A percentile compares a stretch with the other conserved stretches of the same genome.
Evolutionary conservation across 106 monocot genomes (phyloP).

Genomic region (Dioscorea alata): DNA sequence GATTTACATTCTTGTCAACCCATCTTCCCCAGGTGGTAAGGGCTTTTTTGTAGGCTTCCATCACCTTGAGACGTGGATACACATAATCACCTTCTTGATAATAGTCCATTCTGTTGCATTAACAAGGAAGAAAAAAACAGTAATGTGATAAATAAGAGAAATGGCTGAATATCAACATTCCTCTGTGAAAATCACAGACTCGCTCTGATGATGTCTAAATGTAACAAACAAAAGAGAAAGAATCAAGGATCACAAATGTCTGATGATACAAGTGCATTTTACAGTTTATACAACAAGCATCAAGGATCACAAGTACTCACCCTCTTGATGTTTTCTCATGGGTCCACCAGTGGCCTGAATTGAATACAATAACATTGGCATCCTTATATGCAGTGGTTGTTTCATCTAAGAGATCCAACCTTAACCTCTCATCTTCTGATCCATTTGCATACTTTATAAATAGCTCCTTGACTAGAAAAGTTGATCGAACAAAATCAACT

Average conservation of each 20-base stretch:
- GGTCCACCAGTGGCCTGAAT: constrained; percentile 99
- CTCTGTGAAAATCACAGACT: too few relatives aligned
- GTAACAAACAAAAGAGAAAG: too few relatives aligned
- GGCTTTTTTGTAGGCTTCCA: constrained; percentile 78
- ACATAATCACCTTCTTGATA: constrained; percentile 91
- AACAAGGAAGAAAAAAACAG: constrained; percentile 3
- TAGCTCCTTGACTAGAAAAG: constrained; percentile 74
- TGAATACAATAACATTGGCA: constrained; percentile 83
- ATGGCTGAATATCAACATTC: too few relatives aligned
- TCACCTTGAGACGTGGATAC: constrained; percentile 55
- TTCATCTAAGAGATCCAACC: constrained; percentile 74
- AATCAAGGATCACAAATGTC: too few relatives aligned
- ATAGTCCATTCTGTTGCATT: constrained; percentile 56
- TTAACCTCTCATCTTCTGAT: constrained; percentile 49
- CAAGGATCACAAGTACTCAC: constrained; percentile 18
- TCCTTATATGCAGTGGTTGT: constrained; percentile 46
- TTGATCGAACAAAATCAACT: constrained; percentile 72
- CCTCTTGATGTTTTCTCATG: constrained; percentile 88
- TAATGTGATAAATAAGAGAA: not conserved
- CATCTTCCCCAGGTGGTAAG: constrained; percentile 83
- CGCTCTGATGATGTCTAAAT: too few relatives aligned
- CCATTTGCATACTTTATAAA: constrained; percentile 21
- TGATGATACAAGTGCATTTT: too few relatives aligned
- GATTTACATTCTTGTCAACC: constrained; percentile 75
- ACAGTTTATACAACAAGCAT: too few relatives aligned